phyloP scores from a whole-genome alignment of 108 stramenopile species.

The Pseudonitzschia pungens region DNA sequence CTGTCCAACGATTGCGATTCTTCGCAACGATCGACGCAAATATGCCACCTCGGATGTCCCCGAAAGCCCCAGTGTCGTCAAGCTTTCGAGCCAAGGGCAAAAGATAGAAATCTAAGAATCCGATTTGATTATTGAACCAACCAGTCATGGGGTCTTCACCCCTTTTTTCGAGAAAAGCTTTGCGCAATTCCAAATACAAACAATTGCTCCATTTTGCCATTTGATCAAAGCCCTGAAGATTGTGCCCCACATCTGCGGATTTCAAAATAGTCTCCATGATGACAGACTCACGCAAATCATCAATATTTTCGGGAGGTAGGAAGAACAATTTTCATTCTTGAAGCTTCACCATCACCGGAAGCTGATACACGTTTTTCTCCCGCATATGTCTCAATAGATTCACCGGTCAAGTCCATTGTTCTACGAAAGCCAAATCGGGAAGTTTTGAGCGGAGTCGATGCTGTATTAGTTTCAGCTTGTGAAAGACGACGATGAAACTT shows the following conservation, averaged over 20 bases:
- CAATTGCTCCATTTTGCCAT: conserved; percentile 63
- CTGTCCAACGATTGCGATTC: conserved; percentile 47
- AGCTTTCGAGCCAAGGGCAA: conserved; percentile 66
- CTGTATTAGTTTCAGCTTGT: background rate
- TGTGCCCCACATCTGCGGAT: conserved; percentile 73
- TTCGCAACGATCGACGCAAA: conserved; percentile 42
- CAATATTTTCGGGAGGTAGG: conserved; percentile 48
- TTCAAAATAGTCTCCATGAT: conserved; percentile 70
- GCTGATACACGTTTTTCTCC: background rate
- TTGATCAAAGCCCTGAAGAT: conserved; percentile 73
- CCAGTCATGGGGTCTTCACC: conserved; percentile 61
- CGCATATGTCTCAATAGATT: conserved; percentile 57
- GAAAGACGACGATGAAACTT: conserved; percentile 36
- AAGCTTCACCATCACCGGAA: background rate
- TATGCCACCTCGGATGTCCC: conserved; percentile 36
- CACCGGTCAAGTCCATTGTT: conserved; percentile 73
- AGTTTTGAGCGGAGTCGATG: conserved; percentile 6
- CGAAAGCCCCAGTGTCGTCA: conserved; percentile 67
- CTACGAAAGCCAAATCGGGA: conserved; percentile 64
- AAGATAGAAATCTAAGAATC: conserved; percentile 75
- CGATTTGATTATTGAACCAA: conserved; percentile 81
- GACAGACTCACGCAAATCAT: conserved; percentile 68
- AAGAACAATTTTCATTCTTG: background rate
- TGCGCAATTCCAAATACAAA: conserved; percentile 61
- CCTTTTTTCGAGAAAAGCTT: conserved; percentile 44